These are phyloP conservation scores for Saprolegnia diclina DNA, from an alignment of 352 stramenopile species.

Conservation along the genomic window DNA sequence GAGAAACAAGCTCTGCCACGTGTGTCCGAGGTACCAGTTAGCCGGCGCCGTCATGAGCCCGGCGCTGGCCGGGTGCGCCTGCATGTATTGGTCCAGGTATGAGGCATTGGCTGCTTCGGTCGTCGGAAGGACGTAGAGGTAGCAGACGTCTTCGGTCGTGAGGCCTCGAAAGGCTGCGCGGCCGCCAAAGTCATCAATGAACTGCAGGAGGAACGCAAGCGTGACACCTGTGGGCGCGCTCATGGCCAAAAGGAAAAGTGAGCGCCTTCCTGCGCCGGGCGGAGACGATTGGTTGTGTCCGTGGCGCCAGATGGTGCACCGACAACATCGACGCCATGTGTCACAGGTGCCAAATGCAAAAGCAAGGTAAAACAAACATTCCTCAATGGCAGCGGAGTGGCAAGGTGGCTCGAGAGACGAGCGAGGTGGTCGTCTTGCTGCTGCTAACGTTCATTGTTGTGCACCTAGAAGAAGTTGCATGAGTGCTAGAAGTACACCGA, in stretches of 20 bases:
- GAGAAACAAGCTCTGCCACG: not conserved
- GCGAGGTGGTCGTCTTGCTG: too few relatives aligned
- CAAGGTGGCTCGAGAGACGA: too few relatives aligned
- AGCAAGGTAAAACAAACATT: too few relatives aligned
- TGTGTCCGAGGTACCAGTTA: not conserved
- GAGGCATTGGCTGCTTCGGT: not conserved
- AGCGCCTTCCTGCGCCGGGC: too few relatives aligned
- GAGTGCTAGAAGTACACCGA: too few relatives aligned
- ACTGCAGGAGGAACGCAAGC: not conserved
- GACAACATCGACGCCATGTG: too few relatives aligned
- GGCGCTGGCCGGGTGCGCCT: not conserved
- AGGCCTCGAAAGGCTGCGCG: not conserved
- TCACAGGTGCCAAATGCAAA: too few relatives aligned
- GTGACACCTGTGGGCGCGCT: not conserved
- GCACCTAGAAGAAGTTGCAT: too few relatives aligned
- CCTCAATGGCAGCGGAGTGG: too few relatives aligned
- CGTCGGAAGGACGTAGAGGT: not conserved
- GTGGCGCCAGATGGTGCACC: too few relatives aligned
- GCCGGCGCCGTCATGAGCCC: not conserved
- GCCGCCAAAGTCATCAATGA: constrained; percentile 5
- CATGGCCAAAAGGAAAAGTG: not conserved
- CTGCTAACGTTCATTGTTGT: too few relatives aligned
- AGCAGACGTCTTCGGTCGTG: constrained; percentile 7
- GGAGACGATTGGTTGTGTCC: too few relatives aligned
- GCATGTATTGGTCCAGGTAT: not conserved